Conservation (phyloP, 345 rosid genomes). For the Kandelia obovata region DNA sequence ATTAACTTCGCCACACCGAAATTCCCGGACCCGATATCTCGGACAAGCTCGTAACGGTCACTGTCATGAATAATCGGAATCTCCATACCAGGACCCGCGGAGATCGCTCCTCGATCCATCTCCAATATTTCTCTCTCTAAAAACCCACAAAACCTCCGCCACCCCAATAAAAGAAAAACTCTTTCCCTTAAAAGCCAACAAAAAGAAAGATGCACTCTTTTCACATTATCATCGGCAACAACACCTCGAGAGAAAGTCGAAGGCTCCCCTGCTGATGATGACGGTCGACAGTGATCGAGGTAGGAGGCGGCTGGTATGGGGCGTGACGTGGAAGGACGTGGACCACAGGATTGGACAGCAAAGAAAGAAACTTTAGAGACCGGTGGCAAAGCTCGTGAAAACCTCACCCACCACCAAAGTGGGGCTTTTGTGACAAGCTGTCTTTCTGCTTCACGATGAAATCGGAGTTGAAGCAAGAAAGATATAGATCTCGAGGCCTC, state of each 20-base stretch:
- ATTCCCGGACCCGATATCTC: slow-evolving; percentile 88
- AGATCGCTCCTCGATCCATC: slow-evolving; percentile 74
- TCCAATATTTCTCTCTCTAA: background rate
- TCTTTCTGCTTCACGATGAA: background rate
- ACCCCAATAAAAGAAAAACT: background rate
- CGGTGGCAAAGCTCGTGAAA: slow-evolving; percentile 41
- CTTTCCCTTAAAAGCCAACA: background rate
- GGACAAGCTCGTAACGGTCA: slow-evolving; percentile 81
- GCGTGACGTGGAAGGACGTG: slow-evolving; percentile 23
- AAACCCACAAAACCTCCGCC: background rate
- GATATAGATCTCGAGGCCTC: slow-evolving; percentile 23
- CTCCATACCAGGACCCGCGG: slow-evolving; percentile 83
- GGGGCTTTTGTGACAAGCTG: slow-evolving; percentile 11
- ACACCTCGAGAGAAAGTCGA: background rate
- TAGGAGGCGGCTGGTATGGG: slow-evolving; percentile 11
- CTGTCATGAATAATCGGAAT: slow-evolving; percentile 96
- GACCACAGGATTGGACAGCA: slow-evolving; percentile 30
- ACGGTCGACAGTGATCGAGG: slow-evolving; percentile 15
- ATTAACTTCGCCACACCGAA: slow-evolving; percentile 85
- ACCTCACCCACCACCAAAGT: slow-evolving; percentile 36
- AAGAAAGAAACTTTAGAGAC: slow-evolving; percentile 30
- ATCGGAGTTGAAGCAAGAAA: slow-evolving; percentile 15
- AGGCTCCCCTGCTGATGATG: background rate
- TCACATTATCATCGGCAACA: slow-evolving; percentile 24
- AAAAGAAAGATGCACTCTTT: slow-evolving; percentile 8